Percentiles rank a stretch among this genome's conserved stretches.
Evolutionary conservation across 805 yeast species (phyloP).

Genomic region (Starmerella khaoyaiensis): DNA sequence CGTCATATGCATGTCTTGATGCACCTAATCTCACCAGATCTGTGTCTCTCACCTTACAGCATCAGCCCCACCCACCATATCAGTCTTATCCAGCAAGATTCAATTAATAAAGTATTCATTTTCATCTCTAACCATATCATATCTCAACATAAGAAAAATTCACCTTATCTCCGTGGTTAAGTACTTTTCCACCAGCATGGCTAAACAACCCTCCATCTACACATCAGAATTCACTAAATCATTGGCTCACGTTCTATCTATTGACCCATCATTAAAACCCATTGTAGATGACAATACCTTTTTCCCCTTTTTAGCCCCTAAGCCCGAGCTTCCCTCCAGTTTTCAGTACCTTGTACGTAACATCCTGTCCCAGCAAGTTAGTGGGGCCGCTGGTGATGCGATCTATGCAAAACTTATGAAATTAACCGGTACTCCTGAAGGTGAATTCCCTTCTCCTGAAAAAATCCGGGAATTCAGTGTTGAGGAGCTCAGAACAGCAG

Average conservation of each 20-base stretch:
- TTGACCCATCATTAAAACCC: conserved; percentile 19
- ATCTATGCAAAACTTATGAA: conserved; percentile 39
- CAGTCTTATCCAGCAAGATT: too few species aligned
- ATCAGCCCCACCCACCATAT: too few species aligned
- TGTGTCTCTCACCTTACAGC: too few species aligned
- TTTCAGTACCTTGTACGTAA: conserved; percentile 23
- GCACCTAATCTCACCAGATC: too few species aligned
- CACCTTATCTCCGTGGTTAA: too few species aligned
- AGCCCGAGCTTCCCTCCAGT: conserved; percentile 10
- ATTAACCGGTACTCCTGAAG: conserved; percentile 23
- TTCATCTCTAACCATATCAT: too few species aligned
- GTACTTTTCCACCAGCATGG: too few species aligned
- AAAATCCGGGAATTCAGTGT: conserved; percentile 32
- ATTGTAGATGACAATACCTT: conserved; percentile 14
- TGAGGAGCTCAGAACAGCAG: conserved; percentile 47
- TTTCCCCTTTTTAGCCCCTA: conserved; percentile 14
- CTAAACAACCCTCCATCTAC: too few species aligned
- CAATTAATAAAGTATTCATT: too few species aligned
- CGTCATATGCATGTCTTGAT: too few species aligned
- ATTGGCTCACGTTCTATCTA: conserved; percentile 14
- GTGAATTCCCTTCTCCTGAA: conserved; percentile 40
- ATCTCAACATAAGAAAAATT: too few species aligned
- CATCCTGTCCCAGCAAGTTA: conserved; percentile 28
- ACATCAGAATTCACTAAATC: conserved; percentile 13
- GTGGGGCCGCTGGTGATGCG: conserved; percentile 63